phyloP scores from a whole-genome alignment of 192 early-diverging fungal species.

The Gaertneriomyces sp. region DNA sequence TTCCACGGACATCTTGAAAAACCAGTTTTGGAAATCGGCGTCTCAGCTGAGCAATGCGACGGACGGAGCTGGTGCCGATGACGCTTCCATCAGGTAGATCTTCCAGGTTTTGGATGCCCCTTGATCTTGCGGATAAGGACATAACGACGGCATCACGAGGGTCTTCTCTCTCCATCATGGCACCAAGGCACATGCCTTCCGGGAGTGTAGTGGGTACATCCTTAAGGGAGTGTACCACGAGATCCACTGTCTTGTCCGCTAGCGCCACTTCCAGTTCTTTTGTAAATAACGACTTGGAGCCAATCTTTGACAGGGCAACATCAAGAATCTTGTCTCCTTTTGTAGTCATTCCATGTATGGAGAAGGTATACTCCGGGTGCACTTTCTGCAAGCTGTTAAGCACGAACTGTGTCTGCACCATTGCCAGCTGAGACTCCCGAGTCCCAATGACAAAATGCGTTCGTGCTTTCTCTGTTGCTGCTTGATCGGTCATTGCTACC shows the following conservation, averaged over 20 bases:
- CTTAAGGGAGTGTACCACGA: slow-evolving; percentile 93
- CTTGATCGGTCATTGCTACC: background rate
- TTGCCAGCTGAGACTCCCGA: slow-evolving; percentile 83
- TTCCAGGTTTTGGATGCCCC: slow-evolving; percentile 42
- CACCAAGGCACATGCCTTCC: slow-evolving; percentile 74
- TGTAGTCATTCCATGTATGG: slow-evolving; percentile 50
- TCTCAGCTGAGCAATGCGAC: slow-evolving; percentile 82
- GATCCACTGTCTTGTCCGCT: slow-evolving; percentile 59
- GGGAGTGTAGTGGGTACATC: slow-evolving; percentile 88
- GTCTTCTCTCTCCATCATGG: slow-evolving; percentile 83
- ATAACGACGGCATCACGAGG: slow-evolving; percentile 85
- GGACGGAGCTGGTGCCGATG: slow-evolving; percentile 84
- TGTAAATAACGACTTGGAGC: slow-evolving; percentile 85
- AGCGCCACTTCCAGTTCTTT: slow-evolving; percentile 86
- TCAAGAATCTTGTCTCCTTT: slow-evolving; percentile 76
- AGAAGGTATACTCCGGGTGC: slow-evolving; percentile 33
- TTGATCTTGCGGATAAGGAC: slow-evolving; percentile 24
- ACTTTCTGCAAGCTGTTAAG: slow-evolving; percentile 46
- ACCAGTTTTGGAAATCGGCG: slow-evolving; percentile 68
- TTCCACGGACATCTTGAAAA: slow-evolving; percentile 75
- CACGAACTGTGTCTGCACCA: slow-evolving; percentile 80
- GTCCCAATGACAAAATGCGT: slow-evolving; percentile 52
- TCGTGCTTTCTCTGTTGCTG: background rate
- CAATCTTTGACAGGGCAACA: slow-evolving; percentile 81
- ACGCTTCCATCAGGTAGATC: slow-evolving; percentile 70